These are phyloP conservation scores for Aspergillus incahuasiensis DNA, from an alignment of 495 filamentous ascomycete species.

Conservation along the genomic window DNA sequence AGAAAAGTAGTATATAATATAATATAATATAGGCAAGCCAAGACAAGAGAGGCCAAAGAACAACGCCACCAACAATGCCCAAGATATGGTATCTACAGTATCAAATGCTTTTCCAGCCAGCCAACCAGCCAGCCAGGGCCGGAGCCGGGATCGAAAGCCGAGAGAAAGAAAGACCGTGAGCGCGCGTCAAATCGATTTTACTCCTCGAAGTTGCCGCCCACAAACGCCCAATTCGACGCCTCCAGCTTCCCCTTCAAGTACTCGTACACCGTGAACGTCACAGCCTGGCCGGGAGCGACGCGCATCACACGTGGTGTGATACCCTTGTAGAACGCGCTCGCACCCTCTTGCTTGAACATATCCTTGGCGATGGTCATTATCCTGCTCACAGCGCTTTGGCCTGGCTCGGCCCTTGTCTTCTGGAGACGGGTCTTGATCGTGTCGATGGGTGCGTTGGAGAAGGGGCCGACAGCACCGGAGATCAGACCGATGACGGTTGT, in stretches of 20 bases:
- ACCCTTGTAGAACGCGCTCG: constrained; percentile 95
- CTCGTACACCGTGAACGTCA: constrained; percentile 98
- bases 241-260: constrained; percentile 81
- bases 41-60: background rate
- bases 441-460: constrained; percentile 96
- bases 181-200: too few species aligned
- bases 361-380: constrained; percentile 76
- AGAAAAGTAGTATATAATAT: background rate
- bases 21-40: background rate
- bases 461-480: constrained; percentile 88
- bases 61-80: constrained; percentile 28
- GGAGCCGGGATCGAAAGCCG: background rate
- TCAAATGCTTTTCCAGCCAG: constrained; percentile 12
- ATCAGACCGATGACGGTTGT: constrained; percentile 88
- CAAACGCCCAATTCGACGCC: constrained; percentile 58
- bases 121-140: background rate
- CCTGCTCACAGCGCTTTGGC: constrained; percentile 70
- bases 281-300: constrained; percentile 94
- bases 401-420: constrained; percentile 76
- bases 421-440: constrained; percentile 98
- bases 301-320: constrained; percentile 98
- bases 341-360: constrained; percentile 96
- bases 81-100: constrained; percentile 22
- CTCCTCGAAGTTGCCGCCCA: constrained; percentile 70
- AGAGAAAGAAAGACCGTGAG: background rate